Evolutionary conservation across 208 protist genomes (phyloP), one percentile per base, ranked within the genome.

Genomic region (Trypanosoma caninum): DNA sequence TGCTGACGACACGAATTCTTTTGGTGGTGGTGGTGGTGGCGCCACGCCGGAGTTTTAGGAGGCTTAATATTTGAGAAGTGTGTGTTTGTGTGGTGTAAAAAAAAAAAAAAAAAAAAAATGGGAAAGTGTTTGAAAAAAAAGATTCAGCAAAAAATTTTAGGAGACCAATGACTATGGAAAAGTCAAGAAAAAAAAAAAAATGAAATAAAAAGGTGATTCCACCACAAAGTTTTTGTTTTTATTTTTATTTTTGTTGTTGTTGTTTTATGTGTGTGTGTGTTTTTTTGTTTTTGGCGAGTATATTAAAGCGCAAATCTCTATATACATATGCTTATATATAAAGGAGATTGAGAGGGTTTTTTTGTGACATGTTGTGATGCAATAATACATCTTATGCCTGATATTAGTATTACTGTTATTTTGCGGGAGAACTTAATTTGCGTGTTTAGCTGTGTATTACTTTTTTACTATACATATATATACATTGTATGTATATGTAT

Each of bases 21-120:
- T 10, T 25, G 22, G 28, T 18, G 22, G 38, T 50, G 30, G n/a
- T 41, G 33, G 50, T 16, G 52, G 52, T 53, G 34, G 33, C n/a
- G 34, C 54, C 22, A 59, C 40, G n/a, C 61, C 61, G 9, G 61
- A 67, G 61, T 67, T 67, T 31, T 67, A 67, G 46, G 7, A 25
- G 4, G 54, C 35, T 2, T 10, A n/a, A 8, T n/a, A 48, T 28
- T 35, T 34, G 47, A 14, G 47, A 10, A n/a, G 47, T 53, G 47
- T 25, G 27, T 3, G 8, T 22, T 20, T 48, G 23, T 2, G 40
- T 20, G 23, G 34, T 5, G 16, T 54, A 18, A 33, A 54, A 11
- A 30, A 23, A 8, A 34, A 20, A 63, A 22, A 8, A 14, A 10
- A 53, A n/a, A 34, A 45, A 18, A 35, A n/a, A 2, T 11, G 0